phyloP scores from a whole-genome alignment of 2,329 filamentous ascomycete species.

The Fusarium citri region DNA sequence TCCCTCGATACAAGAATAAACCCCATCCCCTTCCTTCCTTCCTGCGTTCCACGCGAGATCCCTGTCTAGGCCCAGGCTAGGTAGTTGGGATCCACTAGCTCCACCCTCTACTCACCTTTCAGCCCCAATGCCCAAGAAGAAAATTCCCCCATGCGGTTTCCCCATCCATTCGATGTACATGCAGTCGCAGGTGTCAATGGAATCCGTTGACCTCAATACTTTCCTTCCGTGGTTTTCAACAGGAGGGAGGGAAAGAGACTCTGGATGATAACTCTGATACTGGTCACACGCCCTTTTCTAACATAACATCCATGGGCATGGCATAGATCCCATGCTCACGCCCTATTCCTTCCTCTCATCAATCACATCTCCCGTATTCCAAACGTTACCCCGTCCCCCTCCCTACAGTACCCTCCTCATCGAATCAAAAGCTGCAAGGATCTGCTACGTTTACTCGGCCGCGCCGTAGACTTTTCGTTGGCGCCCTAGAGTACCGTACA shows the following conservation, averaged over 20 bases:
- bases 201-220: constrained; percentile 28
- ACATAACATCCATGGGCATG: neutral
- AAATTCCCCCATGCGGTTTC: constrained; percentile 40
- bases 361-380: constrained; percentile 27
- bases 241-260: neutral
- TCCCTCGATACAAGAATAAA: constrained; percentile 44
- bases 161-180: constrained; percentile 36
- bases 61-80: constrained; percentile 21
- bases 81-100: constrained; percentile 7
- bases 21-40: constrained; percentile 24
- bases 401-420: constrained; percentile 14
- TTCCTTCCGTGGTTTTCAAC: neutral
- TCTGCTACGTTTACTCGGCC: constrained; percentile 41
- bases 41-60: constrained; percentile 41
- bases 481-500: constrained; percentile 27
- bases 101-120: constrained; percentile 38
- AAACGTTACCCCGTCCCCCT: constrained; percentile 35
- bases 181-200: constrained; percentile 8
- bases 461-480: constrained; percentile 44
- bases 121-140: constrained; percentile 43
- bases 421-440: constrained; percentile 41
- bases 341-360: constrained; percentile 3
- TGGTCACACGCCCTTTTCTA: constrained; percentile 10
- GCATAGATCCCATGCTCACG: neutral
- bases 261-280: neutral